These are phyloP conservation scores for Leishmania guyanensis DNA, from an alignment of 208 protist genomes.

Conservation along the genomic window DNA sequence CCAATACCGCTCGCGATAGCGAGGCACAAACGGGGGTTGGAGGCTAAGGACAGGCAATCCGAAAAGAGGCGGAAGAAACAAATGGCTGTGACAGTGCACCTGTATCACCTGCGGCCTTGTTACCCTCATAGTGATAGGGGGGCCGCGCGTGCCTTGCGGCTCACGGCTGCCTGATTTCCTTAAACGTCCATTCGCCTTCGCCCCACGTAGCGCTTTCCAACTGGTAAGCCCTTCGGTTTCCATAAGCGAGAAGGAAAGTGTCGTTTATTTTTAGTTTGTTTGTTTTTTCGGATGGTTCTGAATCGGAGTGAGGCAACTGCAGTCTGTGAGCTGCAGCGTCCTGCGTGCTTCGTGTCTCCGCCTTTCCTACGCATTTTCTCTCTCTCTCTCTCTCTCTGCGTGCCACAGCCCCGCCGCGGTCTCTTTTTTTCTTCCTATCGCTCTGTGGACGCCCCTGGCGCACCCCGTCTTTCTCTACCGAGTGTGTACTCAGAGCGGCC, in stretches of 20 bases:
- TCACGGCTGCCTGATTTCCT: not conserved
- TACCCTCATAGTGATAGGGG: too few relatives aligned
- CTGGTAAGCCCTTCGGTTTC: not conserved
- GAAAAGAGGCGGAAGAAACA: too few relatives aligned
- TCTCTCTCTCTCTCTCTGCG: not conserved
- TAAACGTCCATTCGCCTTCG: not conserved
- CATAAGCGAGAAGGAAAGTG: not conserved
- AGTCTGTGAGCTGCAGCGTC: not conserved
- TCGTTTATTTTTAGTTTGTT: too few relatives aligned
- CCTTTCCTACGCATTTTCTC: too few relatives aligned
- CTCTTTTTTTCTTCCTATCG: not conserved
- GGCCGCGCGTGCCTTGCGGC: too few relatives aligned
- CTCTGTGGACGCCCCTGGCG: not conserved
- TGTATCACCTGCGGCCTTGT: too few relatives aligned
- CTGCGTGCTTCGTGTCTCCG: not conserved
- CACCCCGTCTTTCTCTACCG: not conserved
- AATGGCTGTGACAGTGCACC: too few relatives aligned
- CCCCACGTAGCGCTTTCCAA: not conserved
- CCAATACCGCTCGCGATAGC: too few relatives aligned
- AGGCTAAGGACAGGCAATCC: too few relatives aligned
- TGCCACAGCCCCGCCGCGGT: not conserved
- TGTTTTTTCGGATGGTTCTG: not conserved
- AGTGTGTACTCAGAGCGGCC: not conserved
- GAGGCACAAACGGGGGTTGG: too few relatives aligned
- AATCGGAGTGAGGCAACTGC: not conserved